These are phyloP conservation scores for Suillus occidentalis DNA, from an alignment of 768 basidiomycete species.

Conservation along the genomic window DNA sequence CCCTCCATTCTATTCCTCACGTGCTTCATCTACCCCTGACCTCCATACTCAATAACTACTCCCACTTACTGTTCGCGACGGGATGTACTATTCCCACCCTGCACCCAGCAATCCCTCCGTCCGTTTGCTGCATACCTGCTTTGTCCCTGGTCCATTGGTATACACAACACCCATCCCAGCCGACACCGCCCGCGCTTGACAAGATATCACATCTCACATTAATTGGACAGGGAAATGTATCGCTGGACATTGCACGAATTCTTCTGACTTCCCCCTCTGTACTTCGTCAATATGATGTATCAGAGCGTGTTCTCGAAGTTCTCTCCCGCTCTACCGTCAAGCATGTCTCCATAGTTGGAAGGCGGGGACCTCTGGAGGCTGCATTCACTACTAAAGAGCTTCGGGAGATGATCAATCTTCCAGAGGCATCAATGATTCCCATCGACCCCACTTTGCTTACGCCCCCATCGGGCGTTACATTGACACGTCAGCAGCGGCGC, in stretches of 20 bases:
- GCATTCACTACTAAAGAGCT: slow-evolving; percentile 93
- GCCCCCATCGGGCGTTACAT: slow-evolving; percentile 31
- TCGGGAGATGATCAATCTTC: slow-evolving; percentile 72
- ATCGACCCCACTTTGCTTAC: slow-evolving; percentile 47
- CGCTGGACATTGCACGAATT: slow-evolving; percentile 89
- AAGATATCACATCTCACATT: slow-evolving; percentile 71
- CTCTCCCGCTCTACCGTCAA: slow-evolving; percentile 61
- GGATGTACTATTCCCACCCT: slow-evolving; percentile 72
- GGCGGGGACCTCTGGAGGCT: slow-evolving; percentile 86
- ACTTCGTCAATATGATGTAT: slow-evolving; percentile 76
- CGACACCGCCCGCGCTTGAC: slow-evolving; percentile 62
- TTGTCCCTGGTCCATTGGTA: slow-evolving; percentile 94
- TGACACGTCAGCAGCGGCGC: slow-evolving; percentile 66
- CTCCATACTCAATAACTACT: slow-evolving; percentile 70
- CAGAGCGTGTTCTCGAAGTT: slow-evolving; percentile 66
- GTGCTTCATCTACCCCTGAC: slow-evolving; percentile 58
- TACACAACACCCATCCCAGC: slow-evolving; percentile 80
- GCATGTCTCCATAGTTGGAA: slow-evolving; percentile 80
- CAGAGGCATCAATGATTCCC: slow-evolving; percentile 67
- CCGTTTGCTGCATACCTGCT: slow-evolving; percentile 62
- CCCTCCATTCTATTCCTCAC: slow-evolving; percentile 47
- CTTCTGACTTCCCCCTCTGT: slow-evolving; percentile 68
- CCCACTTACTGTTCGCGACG: slow-evolving; percentile 82
- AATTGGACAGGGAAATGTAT: slow-evolving; percentile 94
- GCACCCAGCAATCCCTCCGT: slow-evolving; percentile 53